phyloP scores from a whole-genome alignment of 495 filamentous ascomycete genomes.

The Friedmanniomyces endolithicus region DNA sequence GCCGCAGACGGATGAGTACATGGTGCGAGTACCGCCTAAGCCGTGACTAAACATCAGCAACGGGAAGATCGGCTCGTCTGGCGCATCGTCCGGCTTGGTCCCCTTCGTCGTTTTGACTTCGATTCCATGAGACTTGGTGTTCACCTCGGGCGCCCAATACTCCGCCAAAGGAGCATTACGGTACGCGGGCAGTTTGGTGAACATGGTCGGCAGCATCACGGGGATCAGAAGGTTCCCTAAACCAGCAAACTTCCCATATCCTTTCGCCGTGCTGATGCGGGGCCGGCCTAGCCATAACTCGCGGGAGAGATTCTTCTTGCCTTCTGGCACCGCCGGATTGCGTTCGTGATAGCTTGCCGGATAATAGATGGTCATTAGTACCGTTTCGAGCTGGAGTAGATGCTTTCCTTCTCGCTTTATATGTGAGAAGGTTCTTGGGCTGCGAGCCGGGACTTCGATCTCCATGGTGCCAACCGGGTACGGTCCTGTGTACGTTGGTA shows the following conservation, averaged over 20 bases:
- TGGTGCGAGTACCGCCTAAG: constrained; percentile 33
- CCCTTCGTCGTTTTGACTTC: constrained; percentile 26
- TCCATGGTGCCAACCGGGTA: constrained; percentile 32
- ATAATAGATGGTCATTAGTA: constrained; percentile 33
- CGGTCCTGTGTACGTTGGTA: constrained; percentile 30
- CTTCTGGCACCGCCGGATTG: neutral
- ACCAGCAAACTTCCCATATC: constrained; percentile 42
- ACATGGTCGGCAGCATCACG: constrained; percentile 40
- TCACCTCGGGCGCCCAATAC: constrained; percentile 32
- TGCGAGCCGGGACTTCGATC: constrained; percentile 30
- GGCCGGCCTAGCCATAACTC: constrained; percentile 45
- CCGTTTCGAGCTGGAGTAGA: constrained; percentile 30
- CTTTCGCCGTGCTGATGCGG: constrained; percentile 36
- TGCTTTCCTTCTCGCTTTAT: constrained; percentile 28
- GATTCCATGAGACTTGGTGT: constrained; percentile 17
- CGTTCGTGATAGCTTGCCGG: constrained; percentile 17
- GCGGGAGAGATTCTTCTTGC: constrained; percentile 28
- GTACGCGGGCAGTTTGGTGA: constrained; percentile 46
- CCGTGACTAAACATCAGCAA: constrained; percentile 38
- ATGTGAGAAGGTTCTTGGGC: constrained; percentile 28
- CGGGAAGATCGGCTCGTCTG: constrained; percentile 30
- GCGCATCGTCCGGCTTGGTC: constrained; percentile 20
- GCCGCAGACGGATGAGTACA: constrained; percentile 35
- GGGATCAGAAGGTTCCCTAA: constrained; percentile 32
- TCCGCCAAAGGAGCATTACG: constrained; percentile 37